Base-by-base conservation (phyloP, 345 rosid species). In the Chamaenerion angustifolium region DNA sequence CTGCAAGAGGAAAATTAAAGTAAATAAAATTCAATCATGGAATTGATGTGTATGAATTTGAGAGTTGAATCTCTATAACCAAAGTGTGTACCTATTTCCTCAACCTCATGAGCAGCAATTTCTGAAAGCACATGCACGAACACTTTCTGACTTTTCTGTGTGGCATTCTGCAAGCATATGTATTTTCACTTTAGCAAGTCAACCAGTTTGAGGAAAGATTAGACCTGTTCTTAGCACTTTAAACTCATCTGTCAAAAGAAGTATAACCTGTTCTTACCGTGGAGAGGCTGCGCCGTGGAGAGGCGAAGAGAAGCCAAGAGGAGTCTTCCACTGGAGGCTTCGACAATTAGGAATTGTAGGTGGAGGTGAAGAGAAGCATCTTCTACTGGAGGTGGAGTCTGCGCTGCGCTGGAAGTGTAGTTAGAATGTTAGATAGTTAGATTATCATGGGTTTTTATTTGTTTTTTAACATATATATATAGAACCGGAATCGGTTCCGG, bases 61-160 rank as follows among this genome's bases (percentile, higher is more conserved):
- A 42, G 0, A 35, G 43, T 6, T 35, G 4, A 35, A 12, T 14
- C 15, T 49, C 54, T 52, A 16, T 12, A 46, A 25, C 31, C 43
- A 31, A 4, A 53, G 12, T 6, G 16, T 78, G 61, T 76, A 82
- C 97, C 97, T 43, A 85, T 88, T 75, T 85, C 93, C 79, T 88
- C 87, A 25, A 85, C 95, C 58, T 88, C 89, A 60, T 85, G 93
- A 55, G 97, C 85, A 45, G 83, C 82, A 62, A 85, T 85, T 69
- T 88, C 92, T 14, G 84, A 81, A 11, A 71, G 71, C 21, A 84
- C 82, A 17, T 88, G 88, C 53, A 84, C 85, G 4, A 88, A 84
- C 14, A 80, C 81, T 60, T 82, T 80, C 65, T 84, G 92, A 68
- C 92, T 84, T 55, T 88, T 88, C 63, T 84, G 92, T 9, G 96